Conservation (phyloP, 345 rosid genomes). For the Eucalyptus regnans region DNA sequence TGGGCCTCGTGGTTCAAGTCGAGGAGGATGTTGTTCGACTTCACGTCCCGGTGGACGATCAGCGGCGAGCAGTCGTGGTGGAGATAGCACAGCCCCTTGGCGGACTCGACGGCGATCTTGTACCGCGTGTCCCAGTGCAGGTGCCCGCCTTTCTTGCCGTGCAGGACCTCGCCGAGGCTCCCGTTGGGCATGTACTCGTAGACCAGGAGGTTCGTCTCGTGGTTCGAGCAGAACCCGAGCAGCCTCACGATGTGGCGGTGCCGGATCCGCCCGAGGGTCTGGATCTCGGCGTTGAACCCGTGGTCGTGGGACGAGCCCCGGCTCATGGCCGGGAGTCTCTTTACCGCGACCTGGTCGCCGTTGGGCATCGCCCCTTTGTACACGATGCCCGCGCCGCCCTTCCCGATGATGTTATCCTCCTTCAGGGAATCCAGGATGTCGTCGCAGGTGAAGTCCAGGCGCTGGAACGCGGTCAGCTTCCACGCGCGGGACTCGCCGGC, state of each 20-base stretch:
- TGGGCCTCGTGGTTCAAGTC: slow-evolving; percentile 37
- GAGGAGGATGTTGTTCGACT: slow-evolving; percentile 39
- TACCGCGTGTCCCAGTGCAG: slow-evolving; percentile 39
- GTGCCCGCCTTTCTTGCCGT: slow-evolving; percentile 50
- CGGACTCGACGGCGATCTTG: slow-evolving; percentile 37
- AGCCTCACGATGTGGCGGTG: slow-evolving; percentile 41
- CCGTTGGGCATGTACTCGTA: slow-evolving; percentile 49
- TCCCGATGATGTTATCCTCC: slow-evolving; percentile 47
- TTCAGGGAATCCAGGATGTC: slow-evolving; percentile 33
- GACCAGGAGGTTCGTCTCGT: slow-evolving; percentile 40
- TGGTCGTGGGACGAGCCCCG: slow-evolving; percentile 40
- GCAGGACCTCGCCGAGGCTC: slow-evolving; percentile 47
- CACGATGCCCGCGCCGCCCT: slow-evolving; percentile 46
- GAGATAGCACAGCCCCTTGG: slow-evolving; percentile 43
- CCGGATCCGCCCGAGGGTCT: slow-evolving; percentile 37
- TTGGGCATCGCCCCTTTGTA: slow-evolving; percentile 32
- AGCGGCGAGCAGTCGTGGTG: slow-evolving; percentile 47
- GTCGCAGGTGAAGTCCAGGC: slow-evolving; percentile 33
- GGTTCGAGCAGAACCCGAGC: slow-evolving; percentile 38
- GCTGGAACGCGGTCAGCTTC: slow-evolving; percentile 47
- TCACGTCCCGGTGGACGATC: slow-evolving; percentile 42
- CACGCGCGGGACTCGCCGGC: slow-evolving; percentile 32
- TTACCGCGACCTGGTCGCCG: slow-evolving; percentile 36
- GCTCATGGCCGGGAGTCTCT: slow-evolving; percentile 29
- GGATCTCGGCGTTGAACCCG: slow-evolving; percentile 47